phyloP scores from a whole-genome alignment of 106 monocot genomes.

The Gastrodia elata region DNA sequence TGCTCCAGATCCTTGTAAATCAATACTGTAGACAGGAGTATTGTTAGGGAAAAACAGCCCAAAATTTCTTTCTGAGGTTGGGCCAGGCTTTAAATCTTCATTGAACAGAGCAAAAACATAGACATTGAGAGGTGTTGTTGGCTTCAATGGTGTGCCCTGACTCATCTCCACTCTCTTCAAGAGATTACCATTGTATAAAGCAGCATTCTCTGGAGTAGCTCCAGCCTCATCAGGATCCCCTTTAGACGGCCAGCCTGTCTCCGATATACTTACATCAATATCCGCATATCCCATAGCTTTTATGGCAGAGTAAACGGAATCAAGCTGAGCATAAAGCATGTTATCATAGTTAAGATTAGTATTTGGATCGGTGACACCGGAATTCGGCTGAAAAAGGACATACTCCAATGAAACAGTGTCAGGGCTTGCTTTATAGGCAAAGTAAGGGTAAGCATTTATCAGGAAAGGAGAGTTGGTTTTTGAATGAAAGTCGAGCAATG shows the following conservation, averaged over 20 bases:
- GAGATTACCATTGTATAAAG: conserved; percentile 49
- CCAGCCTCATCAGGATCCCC: conserved; percentile 56
- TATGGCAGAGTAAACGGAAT: conserved; percentile 50
- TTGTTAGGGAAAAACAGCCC: conserved; percentile 52
- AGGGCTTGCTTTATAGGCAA: conserved; percentile 52
- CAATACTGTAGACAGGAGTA: conserved; percentile 41
- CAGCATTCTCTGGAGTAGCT: conserved; percentile 46
- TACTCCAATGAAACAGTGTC: conserved; percentile 30
- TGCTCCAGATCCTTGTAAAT: conserved; percentile 12
- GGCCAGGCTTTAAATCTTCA: conserved; percentile 48
- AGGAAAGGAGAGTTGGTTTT: conserved; percentile 50
- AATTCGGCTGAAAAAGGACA: conserved; percentile 47
- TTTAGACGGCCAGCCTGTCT: conserved; percentile 71
- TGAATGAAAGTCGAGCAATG: conserved; percentile 35
- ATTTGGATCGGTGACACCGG: conserved; percentile 32
- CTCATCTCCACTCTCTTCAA: conserved; percentile 34
- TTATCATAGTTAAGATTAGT: conserved; percentile 58
- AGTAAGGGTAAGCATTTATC: conserved; percentile 65
- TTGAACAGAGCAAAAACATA: conserved; percentile 62
- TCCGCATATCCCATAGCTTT: conserved; percentile 33
- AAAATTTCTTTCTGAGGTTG: conserved; percentile 63
- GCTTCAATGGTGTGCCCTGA: conserved; percentile 56
- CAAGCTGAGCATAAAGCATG: conserved; percentile 70
- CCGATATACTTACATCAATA: conserved; percentile 34
- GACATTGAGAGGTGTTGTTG: conserved; percentile 37